A percentile compares a stretch with the other conserved stretches of the same genome.
These are phyloP conservation scores for Fusarium sp. DNA, from an alignment of 2,329 filamentous ascomycete species.

Conservation along the genomic window DNA sequence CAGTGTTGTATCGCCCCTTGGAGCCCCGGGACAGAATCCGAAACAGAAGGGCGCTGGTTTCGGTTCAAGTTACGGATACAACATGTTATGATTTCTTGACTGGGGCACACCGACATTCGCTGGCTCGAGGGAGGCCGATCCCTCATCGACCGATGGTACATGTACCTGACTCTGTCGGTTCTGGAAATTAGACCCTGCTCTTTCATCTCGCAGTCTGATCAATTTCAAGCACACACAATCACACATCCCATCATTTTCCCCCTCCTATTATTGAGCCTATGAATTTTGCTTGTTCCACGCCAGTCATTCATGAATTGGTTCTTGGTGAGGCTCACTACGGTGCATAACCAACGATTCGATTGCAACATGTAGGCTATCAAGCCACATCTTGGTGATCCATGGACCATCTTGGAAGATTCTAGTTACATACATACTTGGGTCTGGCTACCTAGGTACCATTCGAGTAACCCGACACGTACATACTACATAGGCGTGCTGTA, in stretches of 20 bases:
- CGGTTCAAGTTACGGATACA: slow-evolving; percentile 1
- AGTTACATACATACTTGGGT: no score
- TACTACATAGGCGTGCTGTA: no score
- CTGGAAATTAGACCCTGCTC: slow-evolving; percentile 30
- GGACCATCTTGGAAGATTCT: no score
- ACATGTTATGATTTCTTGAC: slow-evolving; percentile 2
- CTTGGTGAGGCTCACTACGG: slow-evolving; percentile 7
- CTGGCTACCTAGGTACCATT: no score
- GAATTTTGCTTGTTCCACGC: not conserved
- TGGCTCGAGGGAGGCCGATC: slow-evolving; percentile 15
- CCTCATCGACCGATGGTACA: no score
- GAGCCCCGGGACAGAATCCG: slow-evolving; percentile 10
- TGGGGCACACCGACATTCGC: slow-evolving; percentile 34
- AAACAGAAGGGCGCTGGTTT: slow-evolving; percentile 17
- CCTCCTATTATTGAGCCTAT: slow-evolving; percentile 2
- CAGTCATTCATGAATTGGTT: slow-evolving; percentile 10
- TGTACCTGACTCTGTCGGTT: slow-evolving; percentile 20
- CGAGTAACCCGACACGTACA: no score
- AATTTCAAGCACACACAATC: slow-evolving; percentile 3
- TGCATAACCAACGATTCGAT: not conserved
- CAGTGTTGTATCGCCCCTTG: slow-evolving; percentile 29
- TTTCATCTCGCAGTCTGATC: slow-evolving; percentile 34
- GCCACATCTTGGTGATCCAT: slow-evolving; percentile 9
- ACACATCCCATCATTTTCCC: slow-evolving; percentile 7
- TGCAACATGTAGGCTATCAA: slow-evolving; percentile 9